Conservation (phyloP, 768 basidiomycete genomes). For the Suillus subluteus region DNA sequence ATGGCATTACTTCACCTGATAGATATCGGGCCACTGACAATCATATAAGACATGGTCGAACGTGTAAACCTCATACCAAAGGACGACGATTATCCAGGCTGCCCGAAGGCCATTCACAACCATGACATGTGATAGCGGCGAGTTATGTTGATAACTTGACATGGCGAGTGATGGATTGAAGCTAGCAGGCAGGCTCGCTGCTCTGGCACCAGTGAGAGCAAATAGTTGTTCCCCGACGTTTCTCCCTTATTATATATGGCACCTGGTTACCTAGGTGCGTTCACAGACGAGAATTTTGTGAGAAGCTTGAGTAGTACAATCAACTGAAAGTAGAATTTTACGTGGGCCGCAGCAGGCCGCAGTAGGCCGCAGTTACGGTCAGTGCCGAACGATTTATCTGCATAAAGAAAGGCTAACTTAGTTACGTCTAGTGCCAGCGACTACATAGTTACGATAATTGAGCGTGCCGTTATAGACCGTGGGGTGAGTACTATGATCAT, state of each 20-base stretch:
- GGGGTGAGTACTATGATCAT: not conserved
- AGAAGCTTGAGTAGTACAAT: not conserved
- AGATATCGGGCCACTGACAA: constrained; percentile 67
- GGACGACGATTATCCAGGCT: constrained; percentile 62
- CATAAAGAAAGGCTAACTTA: not conserved
- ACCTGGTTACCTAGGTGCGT: not conserved
- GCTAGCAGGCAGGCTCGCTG: not conserved
- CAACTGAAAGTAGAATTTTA: not conserved
- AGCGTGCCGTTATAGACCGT: not conserved
- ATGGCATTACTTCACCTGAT: constrained; percentile 29
- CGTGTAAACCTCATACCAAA: constrained; percentile 71
- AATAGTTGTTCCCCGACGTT: not conserved
- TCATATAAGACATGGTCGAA: constrained; percentile 51
- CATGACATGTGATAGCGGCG: constrained; percentile 22
- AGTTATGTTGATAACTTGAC: not conserved
- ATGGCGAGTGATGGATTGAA: not conserved
- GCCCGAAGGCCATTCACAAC: constrained; percentile 52
- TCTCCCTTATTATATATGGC: not conserved
- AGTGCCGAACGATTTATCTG: not conserved
- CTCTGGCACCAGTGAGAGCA: not conserved
- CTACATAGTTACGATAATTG: not conserved
- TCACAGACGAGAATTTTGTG: not conserved
- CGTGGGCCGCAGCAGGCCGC: no score
- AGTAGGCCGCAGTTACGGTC: no score
- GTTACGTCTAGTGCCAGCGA: not conserved